Conservation (phyloP, 176 grass and related monocot genomes). For the Calamus simplicifolius region DNA sequence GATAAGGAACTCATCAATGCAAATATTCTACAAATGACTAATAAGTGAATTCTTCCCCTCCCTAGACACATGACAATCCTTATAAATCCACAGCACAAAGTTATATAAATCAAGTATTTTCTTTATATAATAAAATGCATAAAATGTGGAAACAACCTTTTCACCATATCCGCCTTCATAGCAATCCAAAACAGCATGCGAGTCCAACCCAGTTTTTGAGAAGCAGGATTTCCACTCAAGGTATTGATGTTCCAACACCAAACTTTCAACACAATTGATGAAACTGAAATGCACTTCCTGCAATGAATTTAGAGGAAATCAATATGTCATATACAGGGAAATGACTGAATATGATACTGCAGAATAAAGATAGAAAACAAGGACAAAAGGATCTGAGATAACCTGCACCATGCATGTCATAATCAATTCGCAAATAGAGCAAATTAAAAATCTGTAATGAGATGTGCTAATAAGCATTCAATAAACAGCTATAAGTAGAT, state of each 20-base stretch:
- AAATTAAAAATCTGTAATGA: no score
- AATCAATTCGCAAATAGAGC: no score
- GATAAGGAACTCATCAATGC: no score
- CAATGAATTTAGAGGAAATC: constrained; percentile 4
- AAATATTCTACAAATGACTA: no score
- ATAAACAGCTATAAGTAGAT: no score
- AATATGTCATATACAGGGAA: not conserved
- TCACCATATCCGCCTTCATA: constrained; percentile 43
- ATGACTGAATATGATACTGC: no score
- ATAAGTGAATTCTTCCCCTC: no score
- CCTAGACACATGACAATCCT: no score
- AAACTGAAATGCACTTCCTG: constrained; percentile 78
- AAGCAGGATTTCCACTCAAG: constrained; percentile 69
- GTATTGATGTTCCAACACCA: constrained; percentile 41
- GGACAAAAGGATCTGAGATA: no score
- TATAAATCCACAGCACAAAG: not conserved
- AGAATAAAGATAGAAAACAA: no score
- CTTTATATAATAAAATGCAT: not conserved
- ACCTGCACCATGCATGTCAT: no score
- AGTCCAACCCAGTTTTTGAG: constrained; percentile 38
- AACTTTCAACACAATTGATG: constrained; percentile 69
- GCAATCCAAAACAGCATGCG: constrained; percentile 54
- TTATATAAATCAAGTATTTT: not conserved
- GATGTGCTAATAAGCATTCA: no score
- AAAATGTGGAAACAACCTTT: constrained; percentile 25